Conservation (phyloP, 257 asterid species). For the Pogostemon cablin region DNA sequence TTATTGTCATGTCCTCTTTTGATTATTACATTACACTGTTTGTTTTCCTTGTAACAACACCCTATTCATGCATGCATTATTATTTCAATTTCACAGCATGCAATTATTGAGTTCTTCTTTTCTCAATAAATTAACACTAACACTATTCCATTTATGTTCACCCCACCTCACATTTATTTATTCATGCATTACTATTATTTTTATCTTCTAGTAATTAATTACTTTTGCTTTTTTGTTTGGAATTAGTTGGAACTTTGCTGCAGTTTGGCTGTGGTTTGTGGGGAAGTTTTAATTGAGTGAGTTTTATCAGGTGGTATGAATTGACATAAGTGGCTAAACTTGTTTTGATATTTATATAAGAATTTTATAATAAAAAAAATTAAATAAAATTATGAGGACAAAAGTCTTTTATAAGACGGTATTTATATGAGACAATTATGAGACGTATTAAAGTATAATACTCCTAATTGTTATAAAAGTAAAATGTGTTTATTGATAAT, state of each 20-base stretch:
- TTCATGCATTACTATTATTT: neutral
- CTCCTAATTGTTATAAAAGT: too few relatives aligned
- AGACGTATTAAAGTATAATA: too few relatives aligned
- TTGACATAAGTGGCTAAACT: too few relatives aligned
- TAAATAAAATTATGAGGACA: too few relatives aligned
- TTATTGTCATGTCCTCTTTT: constrained; percentile 27
- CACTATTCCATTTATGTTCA: neutral
- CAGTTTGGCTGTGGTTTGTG: neutral
- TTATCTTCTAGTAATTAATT: neutral
- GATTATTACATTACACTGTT: constrained; percentile 25
- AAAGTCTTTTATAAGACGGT: too few relatives aligned
- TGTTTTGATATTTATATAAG: too few relatives aligned
- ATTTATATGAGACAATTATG: too few relatives aligned
- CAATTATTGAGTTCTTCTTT: neutral
- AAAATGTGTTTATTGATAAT: too few relatives aligned
- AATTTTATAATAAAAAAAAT: too few relatives aligned
- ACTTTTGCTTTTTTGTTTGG: neutral
- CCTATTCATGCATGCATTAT: neutral
- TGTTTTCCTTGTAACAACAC: neutral
- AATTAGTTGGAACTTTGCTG: neutral
- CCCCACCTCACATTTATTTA: neutral
- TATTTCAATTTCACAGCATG: constrained; percentile 20
- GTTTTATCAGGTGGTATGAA: too few relatives aligned
- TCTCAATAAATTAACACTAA: neutral
- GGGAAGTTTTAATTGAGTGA: too few relatives aligned